Evolutionary conservation across 2,329 filamentous ascomycete species (phyloP), one percentile per base, ranked within the genome.

Genomic region (Hypomyces rosellus): DNA sequence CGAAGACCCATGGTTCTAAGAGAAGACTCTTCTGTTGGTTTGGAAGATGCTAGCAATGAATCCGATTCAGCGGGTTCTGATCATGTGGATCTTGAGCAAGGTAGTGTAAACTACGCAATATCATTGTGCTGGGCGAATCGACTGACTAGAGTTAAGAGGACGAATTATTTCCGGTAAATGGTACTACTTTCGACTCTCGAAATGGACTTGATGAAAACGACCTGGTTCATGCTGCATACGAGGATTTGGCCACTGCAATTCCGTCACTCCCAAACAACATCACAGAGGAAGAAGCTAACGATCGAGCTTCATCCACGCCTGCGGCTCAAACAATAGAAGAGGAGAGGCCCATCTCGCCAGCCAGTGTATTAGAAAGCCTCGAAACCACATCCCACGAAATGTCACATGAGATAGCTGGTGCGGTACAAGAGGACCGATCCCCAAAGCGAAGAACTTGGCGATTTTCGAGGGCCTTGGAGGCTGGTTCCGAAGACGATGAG

Each of bases 1-100:
- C 53, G 42, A 13, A 61, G 54, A 5, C 60, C 66, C 0, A 54
- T 62, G 50, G 54, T 69, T 13, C 52, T 65, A 14, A 41, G 39
- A 16, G 43, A 37, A 15, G 41, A 50, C 47, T 40, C 45, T 25
- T 25, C 20, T 52, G 4, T 13, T 11, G 16, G 5, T 16, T 13
- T 49, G 38, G 50, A 49, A 22, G 30, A 43, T 6, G 33, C 37
- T 20, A 33, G n/a, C 7, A 42, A 34, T 36, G 40, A 52, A 34
- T 47, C 39, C 33, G 37, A 40, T 9, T 45, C 30, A 1, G 20
- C 34, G 2, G 34, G 38, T 34, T 51, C 45, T 6, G 42, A 39
- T 44, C n/a, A 16, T 7, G 37, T 41, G 20, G 49, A 43, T 3
- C 34, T 13, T 33, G 49, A 25, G 20, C 42, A 47, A 16, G 22